Percentiles rank a stretch among this genome's conserved stretches.
These are phyloP conservation scores for Collybia sp. DNA, from an alignment of 768 basidiomycete genomes.

Conservation along the genomic window DNA sequence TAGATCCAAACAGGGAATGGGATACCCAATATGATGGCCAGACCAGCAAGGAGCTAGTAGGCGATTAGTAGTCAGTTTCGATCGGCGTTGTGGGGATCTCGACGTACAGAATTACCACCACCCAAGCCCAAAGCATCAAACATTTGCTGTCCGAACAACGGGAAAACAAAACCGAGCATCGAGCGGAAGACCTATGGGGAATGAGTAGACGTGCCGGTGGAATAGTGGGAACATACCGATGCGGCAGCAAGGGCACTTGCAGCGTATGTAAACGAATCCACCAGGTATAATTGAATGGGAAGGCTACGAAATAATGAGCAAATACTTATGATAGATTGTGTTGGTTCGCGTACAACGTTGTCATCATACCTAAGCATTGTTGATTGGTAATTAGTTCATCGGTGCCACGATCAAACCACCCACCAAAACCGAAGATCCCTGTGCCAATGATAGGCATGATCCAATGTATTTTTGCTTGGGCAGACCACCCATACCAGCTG, in stretches of 20 bases:
- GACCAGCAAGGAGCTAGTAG: conserved; percentile 43
- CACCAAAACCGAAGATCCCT: conserved; percentile 55
- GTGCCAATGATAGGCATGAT: conserved; percentile 73
- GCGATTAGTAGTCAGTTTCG: conserved; percentile 10
- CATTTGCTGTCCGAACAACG: conserved; percentile 55
- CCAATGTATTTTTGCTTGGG: conserved; percentile 61
- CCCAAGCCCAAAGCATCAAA: conserved; percentile 57
- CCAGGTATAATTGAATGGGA: conserved; percentile 65
- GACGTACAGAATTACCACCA: conserved; percentile 55
- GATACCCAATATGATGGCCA: conserved; percentile 58
- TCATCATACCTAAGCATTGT: conserved; percentile 41
- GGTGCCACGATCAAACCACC: background rate
- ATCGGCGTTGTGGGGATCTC: too few species aligned
- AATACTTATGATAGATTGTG: background rate
- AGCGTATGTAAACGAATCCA: conserved; percentile 67
- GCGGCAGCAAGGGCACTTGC: conserved; percentile 71
- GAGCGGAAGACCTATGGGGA: conserved; percentile 38
- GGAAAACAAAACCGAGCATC: conserved; percentile 42
- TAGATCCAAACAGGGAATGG: conserved; percentile 76
- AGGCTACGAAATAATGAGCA: conserved; percentile 32
- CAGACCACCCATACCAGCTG: conserved; percentile 84
- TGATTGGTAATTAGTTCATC: background rate
- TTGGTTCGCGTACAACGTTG: conserved; percentile 41
- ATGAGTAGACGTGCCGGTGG: background rate
- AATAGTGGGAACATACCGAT: conserved; percentile 32